A percentile compares a stretch with the other conserved stretches of the same genome.
Conservation (phyloP, 192 early-diverging fungal species). For the Podila horticola region DNA sequence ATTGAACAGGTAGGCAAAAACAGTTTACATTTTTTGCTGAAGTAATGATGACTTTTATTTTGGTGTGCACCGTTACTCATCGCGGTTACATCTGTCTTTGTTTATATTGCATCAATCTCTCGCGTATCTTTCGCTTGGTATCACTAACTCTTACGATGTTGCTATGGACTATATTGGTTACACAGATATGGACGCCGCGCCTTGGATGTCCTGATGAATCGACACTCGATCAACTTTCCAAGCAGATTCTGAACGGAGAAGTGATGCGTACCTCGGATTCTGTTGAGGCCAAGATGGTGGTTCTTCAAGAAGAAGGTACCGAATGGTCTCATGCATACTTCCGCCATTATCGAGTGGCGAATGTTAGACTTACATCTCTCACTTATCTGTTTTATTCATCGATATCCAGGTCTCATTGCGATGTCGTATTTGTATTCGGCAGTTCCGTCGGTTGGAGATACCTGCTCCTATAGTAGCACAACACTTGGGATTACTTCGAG, state of each 20-base stretch:
- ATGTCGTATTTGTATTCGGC: slow-evolving; percentile 47
- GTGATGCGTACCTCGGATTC: slow-evolving; percentile 52
- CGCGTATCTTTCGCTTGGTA: slow-evolving; percentile 3
- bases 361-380: background rate
- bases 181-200: slow-evolving; percentile 45
- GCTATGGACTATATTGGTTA: background rate
- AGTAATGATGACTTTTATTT: slow-evolving; percentile 20
- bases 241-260: slow-evolving; percentile 64
- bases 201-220: slow-evolving; percentile 50
- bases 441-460: slow-evolving; percentile 35
- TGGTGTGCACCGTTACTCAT: too few relatives aligned
- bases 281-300: slow-evolving; percentile 60
- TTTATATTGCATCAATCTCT: background rate
- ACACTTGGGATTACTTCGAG: slow-evolving; percentile 29
- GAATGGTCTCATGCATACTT: background rate
- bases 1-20: slow-evolving; percentile 55
- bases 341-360: background rate
- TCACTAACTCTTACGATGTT: slow-evolving; percentile 12
- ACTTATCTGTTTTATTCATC: slow-evolving; percentile 3
- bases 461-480: slow-evolving; percentile 30
- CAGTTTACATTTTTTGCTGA: slow-evolving; percentile 14
- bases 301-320: slow-evolving; percentile 55
- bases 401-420: slow-evolving; percentile 36
- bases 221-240: slow-evolving; percentile 49
- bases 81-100: background rate